Evolutionary conservation across 441 rosid genomes (phyloP), one percentile per base, ranked within the genome.

Genomic region (Erodium chrysanthum): DNA sequence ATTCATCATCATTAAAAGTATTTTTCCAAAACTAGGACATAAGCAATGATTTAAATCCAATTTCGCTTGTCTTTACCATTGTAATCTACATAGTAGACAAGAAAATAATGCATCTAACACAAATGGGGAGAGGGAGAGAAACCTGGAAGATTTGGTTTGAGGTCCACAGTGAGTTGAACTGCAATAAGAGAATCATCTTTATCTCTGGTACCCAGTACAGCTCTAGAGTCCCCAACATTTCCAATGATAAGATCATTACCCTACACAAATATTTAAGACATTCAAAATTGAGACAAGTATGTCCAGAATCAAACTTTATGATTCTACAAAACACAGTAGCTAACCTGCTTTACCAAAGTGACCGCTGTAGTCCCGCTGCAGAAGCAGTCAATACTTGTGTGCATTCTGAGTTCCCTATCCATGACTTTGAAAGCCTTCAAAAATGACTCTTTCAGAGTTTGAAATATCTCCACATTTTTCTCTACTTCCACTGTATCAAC

Each of bases 341-440:
- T 68, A 35, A 35, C 99, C 95, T 87, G 98, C 81, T 92, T 92
- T 80, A 92, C 77, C 85, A 95, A 65, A 31, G 99, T 90, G 46
- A 95, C 99, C 7, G 99, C 98, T 1, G 99, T 92, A 63, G 97
- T 92, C 50, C 99, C 98, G 75, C 99, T 90, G 79, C 98, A 95
- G 81, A 79, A 90, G 84, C 97, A 92, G 73, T 95, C 94, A 66
- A 86, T 83, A 72, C 71, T 83, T 27, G 81, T 62, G 61, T 85
- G 85, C 82, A 82, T 64, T 73, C 88, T 84, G 23, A 95, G 86
- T 74, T 95, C 99, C 79, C 93, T 80, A 71, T 95, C 99, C 99
- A 90, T 92, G 71, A 86, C 83, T 77, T 83, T 90, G 80, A 88
- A 95, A 75, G 97, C 94, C 81, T 83, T 90, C 69, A 95, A 82